A percentile compares a stretch with the other conserved stretches of the same genome.
Conservation (phyloP, 169 alveolate genomes). For the Plasmodium adleri region DNA sequence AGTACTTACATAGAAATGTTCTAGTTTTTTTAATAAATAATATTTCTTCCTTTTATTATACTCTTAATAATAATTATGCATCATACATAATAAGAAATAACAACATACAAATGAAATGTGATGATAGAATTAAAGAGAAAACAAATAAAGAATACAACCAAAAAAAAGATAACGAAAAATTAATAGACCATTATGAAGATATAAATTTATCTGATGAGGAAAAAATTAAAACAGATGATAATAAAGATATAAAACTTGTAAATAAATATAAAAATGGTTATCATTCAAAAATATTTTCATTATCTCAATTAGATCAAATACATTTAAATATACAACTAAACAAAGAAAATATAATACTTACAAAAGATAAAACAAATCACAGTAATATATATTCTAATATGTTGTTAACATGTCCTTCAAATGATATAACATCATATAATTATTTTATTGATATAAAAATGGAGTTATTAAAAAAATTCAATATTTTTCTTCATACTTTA, state of each 20-base stretch:
- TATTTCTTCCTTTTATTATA: slow-evolving; percentile 33
- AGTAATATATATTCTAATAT: not conserved
- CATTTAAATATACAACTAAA: not conserved
- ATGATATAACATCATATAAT: not conserved
- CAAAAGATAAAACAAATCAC: not conserved
- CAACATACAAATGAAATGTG: not conserved
- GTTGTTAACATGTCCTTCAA: not conserved
- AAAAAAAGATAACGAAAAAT: slow-evolving; percentile 1
- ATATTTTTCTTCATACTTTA: slow-evolving; percentile 1
- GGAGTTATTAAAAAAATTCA: slow-evolving; percentile 11
- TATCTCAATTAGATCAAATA: not conserved
- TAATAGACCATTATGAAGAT: not conserved
- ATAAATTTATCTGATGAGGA: not conserved
- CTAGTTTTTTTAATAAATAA: slow-evolving; percentile 9
- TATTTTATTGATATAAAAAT: not conserved
- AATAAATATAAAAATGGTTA: not conserved
- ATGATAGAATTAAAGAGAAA: not conserved
- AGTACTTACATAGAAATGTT: slow-evolving; percentile 1
- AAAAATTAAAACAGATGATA: not conserved
- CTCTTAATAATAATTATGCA: slow-evolving; percentile 8
- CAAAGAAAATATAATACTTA: not conserved
- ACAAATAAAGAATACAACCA: not conserved
- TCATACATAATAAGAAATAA: not conserved
- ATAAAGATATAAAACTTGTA: not conserved
- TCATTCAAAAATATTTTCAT: not conserved